Percentiles rank a stretch among this genome's conserved stretches.
Evolutionary conservation across 371 early-diverging fungal species (phyloP).

Genomic region (Mucor piriformis): DNA sequence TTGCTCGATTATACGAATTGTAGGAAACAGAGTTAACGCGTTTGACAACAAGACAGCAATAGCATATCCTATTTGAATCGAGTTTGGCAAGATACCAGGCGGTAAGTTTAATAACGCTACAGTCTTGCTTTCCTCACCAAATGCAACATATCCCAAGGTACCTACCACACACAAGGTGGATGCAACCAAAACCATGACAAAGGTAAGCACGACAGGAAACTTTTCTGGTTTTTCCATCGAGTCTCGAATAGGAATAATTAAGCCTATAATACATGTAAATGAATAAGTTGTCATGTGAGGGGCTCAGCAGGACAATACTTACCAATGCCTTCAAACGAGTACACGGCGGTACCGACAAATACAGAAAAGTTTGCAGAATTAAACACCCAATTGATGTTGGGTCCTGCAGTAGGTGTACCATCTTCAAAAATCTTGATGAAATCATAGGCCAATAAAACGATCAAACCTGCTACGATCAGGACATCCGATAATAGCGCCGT

Average conservation of each 20-base stretch:
- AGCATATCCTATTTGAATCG: constrained; percentile 83
- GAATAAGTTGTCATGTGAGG: no score
- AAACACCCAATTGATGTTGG: constrained; percentile 44
- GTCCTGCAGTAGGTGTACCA: constrained; percentile 32
- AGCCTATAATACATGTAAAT: constrained; percentile 46
- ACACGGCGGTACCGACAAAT: constrained; percentile 93
- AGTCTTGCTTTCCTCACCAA: constrained; percentile 82
- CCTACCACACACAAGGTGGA: constrained; percentile 77
- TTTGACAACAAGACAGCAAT: constrained; percentile 88
- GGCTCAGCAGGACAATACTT: no score
- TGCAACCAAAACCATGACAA: constrained; percentile 73
- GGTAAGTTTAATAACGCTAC: constrained; percentile 86
- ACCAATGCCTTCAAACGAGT: constrained; percentile 88
- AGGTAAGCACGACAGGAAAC: constrained; percentile 74
- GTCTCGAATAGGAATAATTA: constrained; percentile 89
- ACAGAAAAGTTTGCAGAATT: constrained; percentile 68
- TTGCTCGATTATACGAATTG: constrained; percentile 86
- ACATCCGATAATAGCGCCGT: constrained; percentile 88
- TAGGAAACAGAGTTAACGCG: constrained; percentile 85
- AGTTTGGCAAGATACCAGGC: constrained; percentile 49
- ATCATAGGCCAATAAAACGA: constrained; percentile 38
- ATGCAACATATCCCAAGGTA: constrained; percentile 80
- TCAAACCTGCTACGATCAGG: constrained; percentile 82
- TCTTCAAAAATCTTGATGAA: constrained; percentile 35
- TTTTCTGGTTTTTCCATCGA: constrained; percentile 83